These are phyloP conservation scores for Solanum hybrid DNA, from an alignment of 305 asterid species.

Conservation along the genomic window DNA sequence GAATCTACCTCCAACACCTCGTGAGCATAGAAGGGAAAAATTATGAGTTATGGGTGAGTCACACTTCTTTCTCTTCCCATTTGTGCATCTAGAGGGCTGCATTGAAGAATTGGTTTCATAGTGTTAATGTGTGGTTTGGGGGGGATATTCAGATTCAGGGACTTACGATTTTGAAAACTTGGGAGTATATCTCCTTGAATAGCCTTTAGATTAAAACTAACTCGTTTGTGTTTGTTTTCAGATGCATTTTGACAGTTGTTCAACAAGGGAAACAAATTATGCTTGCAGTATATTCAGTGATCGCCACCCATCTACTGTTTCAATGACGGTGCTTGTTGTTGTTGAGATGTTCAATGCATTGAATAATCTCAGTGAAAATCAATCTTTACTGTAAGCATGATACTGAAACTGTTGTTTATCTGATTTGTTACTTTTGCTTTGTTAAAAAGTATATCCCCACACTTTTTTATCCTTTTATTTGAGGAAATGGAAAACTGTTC, in stretches of 20 bases:
- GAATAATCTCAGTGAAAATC: constrained; percentile 98
- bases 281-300: constrained; percentile 75
- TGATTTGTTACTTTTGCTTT: neutral
- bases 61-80: neutral
- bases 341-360: constrained; percentile 98
- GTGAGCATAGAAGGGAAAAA: neutral
- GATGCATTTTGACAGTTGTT: constrained; percentile 92
- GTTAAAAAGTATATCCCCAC: neutral
- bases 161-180: neutral
- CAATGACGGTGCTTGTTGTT: constrained; percentile 96
- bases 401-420: neutral
- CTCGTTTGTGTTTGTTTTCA: constrained; percentile 18
- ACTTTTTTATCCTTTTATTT: neutral
- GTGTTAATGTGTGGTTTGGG: neutral
- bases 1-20: neutral
- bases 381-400: constrained; percentile 78
- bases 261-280: constrained; percentile 72
- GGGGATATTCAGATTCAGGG: neutral
- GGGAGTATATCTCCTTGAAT: neutral
- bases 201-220: neutral
- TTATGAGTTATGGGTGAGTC: neutral
- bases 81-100: neutral
- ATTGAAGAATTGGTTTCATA: neutral
- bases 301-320: constrained; percentile 91
- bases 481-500: neutral